phyloP scores from a whole-genome alignment of 176 grass and related monocot species.

The Oryza coarctata region DNA sequence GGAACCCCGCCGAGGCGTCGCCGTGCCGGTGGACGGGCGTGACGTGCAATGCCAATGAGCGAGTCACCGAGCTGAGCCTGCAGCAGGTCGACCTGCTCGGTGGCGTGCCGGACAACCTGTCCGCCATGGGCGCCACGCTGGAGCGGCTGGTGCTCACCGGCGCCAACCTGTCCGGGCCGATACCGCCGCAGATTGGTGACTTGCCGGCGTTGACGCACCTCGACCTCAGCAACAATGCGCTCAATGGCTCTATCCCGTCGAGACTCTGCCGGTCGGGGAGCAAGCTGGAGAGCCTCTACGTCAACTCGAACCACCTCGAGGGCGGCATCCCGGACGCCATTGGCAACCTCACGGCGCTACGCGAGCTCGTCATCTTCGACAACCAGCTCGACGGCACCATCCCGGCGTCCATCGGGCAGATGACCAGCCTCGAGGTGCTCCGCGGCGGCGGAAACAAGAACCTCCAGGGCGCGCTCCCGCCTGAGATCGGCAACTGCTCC shows the following conservation, averaged over 20 bases:
- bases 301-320: slow-evolving; percentile 73
- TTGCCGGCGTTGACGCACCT: slow-evolving; percentile 50
- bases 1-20: slow-evolving; percentile 44
- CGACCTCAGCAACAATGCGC: slow-evolving; percentile 80
- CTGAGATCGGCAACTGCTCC: slow-evolving; percentile 60
- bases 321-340: slow-evolving; percentile 59
- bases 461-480: slow-evolving; percentile 61
- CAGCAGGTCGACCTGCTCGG: slow-evolving; percentile 66
- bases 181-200: slow-evolving; percentile 55
- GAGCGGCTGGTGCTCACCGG: slow-evolving; percentile 57
- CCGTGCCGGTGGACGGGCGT: slow-evolving; percentile 78
- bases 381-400: slow-evolving; percentile 74
- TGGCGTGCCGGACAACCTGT: slow-evolving; percentile 48
- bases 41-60: slow-evolving; percentile 49
- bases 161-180: slow-evolving; percentile 65
- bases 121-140: slow-evolving; percentile 47
- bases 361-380: slow-evolving; percentile 72
- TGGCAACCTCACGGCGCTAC: slow-evolving; percentile 55
- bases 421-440: slow-evolving; percentile 55
- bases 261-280: slow-evolving; percentile 63
- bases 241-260: slow-evolving; percentile 57
- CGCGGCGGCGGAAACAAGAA: slow-evolving; percentile 77
- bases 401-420: slow-evolving; percentile 50
- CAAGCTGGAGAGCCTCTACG: slow-evolving; percentile 50
- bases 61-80: slow-evolving; percentile 55